Base-by-base conservation (phyloP, 768 basidiomycete genomes). In the Termitomyces sp. region DNA sequence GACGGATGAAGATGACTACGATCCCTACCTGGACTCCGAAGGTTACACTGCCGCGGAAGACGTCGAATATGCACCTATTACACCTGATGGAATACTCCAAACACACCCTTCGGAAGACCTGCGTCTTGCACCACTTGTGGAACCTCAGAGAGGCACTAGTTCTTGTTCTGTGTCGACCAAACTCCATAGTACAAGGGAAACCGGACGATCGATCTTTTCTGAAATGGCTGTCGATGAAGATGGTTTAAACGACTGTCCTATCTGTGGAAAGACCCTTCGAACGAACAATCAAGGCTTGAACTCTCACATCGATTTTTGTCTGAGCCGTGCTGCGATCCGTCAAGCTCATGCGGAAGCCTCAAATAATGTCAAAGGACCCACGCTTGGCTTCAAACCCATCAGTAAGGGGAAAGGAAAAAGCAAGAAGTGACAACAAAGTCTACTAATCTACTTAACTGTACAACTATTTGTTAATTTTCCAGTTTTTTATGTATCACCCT, bases 261-360 rank as follows among this genome's bases (percentile, higher is more conserved):
- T 94, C 23, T 95, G 91, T 63, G 66, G 71, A 26, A 84, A 81
- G 65, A 67, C 71, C 12, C 67, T 93, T 53, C 72, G 78, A 58
- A 83, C 79, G 1, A 85, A 92, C 67, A 97, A 97, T 66, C 75
- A 79, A 48, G 85, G 81, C 5, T 70, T 97, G 35, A 96, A 97
- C 66, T 76, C 82, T n/a, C 94, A 97, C 64, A 78, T 97, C 44
- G 94, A 97, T 69, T 89, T 86, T 64, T 97, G 94, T 65, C 69
- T 97, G 50, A 94, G 90, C 67, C 82, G 83, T 56, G 81, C 79
- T 23, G 88, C 84, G 2, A 94, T 96, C 59, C 72, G 79, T 57
- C 81, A 89, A 63, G 89, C 89, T 0, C 87, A 89, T 55, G 70
- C 64, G 19, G 71, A 74, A 54, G 69, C 71, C n/a, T 68, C 61